Base-by-base conservation (phyloP, 257 asterid genomes). In the Fraxinus cuspidata region DNA sequence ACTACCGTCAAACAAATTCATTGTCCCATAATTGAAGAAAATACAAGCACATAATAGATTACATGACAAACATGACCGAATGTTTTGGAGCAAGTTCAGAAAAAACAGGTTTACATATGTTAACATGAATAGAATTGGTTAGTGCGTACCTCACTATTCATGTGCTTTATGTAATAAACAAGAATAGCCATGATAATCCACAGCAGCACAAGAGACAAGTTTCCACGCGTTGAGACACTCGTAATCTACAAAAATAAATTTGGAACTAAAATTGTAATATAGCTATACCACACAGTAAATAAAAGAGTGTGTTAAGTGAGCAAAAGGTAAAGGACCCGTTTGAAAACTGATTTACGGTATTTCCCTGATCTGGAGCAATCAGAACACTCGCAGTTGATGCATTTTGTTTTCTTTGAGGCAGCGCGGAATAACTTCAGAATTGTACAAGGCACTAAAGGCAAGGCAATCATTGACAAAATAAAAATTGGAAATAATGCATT, bases 371-470 rank as follows among this genome's bases (percentile, higher is more conserved):
- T 89, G 28, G 81, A 70, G 49, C 99, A 95, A 75, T 84, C 94
- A 66, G 98, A 91, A 84, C 99, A 93, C 66, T 76, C 92, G 72
- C 99, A 95, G 79, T 91, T 91, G 89, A 86, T 89, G 76, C 79
- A 86, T 88, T 81, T 88, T 31, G 82, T 84, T 85, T 89, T 88
- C 89, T 87, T 86, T 19, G 98, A 81, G 82, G 86, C 82, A 72
- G 91, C 96, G 72, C 88, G 96, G 71, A 88, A 77, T 63, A 93
- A 82, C 85, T 89, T 95, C 80, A 86, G 81, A 47, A 95, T 84
- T 2, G 99, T 93, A 82, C 90, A 95, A 44, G 98, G 99, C 60
- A 95, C 90, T 77, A 95, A 86, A 74, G 98, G 96, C 87, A 95
- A 77, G 31, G 97, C 98, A 28, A 95, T 83, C 77, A 92, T 88